phyloP scores from a whole-genome alignment of 306 rosid genomes.

The Prunus mira region DNA sequence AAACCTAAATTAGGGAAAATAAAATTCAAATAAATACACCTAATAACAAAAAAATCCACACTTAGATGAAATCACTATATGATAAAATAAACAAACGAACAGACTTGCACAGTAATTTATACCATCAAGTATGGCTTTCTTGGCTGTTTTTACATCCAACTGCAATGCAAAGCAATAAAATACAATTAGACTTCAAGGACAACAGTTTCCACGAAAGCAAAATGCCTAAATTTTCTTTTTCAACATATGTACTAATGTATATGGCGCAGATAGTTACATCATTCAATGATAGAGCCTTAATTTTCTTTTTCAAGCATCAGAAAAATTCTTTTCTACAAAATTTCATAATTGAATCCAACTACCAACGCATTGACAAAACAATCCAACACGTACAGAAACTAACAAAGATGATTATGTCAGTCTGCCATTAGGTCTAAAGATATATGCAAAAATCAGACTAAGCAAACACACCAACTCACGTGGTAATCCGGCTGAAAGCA shows the following conservation, averaged over 20 bases:
- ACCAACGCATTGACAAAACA: background rate
- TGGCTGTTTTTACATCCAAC: slow-evolving; percentile 78
- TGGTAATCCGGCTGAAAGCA: slow-evolving; percentile 88
- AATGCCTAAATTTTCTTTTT: background rate
- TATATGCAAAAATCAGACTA: slow-evolving; percentile 52
- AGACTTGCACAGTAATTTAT: slow-evolving; percentile 7
- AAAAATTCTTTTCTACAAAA: background rate
- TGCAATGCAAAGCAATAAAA: slow-evolving; percentile 51
- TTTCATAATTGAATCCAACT: background rate
- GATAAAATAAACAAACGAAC: background rate
- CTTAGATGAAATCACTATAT: background rate
- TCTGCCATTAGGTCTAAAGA: slow-evolving; percentile 17
- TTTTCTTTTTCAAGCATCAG: background rate
- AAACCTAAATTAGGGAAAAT: slow-evolving; percentile 46
- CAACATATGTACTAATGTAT: background rate
- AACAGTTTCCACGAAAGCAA: slow-evolving; percentile 16
- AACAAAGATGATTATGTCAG: background rate
- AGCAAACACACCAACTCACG: slow-evolving; percentile 99
- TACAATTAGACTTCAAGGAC: background rate
- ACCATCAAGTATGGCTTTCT: slow-evolving; percentile 84
- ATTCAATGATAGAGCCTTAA: background rate
- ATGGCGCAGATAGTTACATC: background rate
- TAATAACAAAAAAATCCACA: background rate
- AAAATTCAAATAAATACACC: slow-evolving; percentile 8
- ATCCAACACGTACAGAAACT: background rate